Conservation (phyloP, 2,329 filamentous ascomycete species). For the Hymenoscyphus albidus region DNA sequence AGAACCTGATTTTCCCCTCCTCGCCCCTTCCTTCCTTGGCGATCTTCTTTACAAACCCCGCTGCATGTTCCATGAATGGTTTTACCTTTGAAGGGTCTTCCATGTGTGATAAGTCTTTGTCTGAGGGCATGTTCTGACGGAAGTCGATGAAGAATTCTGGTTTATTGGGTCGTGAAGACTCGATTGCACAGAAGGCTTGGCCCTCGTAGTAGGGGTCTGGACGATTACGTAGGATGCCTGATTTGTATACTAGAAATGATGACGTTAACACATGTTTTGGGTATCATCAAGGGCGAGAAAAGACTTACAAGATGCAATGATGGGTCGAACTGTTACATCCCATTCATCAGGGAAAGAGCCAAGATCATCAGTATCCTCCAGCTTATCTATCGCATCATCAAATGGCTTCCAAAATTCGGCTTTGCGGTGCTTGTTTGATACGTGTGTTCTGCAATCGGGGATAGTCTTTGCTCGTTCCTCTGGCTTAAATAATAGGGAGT, state of each 20-base stretch:
- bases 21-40: neutral
- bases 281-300: neutral
- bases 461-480: slow-evolving; percentile 37
- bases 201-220: slow-evolving; percentile 33
- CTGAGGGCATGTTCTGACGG: slow-evolving; percentile 25
- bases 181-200: slow-evolving; percentile 37
- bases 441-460: slow-evolving; percentile 38
- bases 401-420: slow-evolving; percentile 38
- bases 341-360: slow-evolving; percentile 38
- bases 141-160: slow-evolving; percentile 46
- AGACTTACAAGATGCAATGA: slow-evolving; percentile 38
- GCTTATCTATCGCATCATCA: slow-evolving; percentile 30
- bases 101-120: slow-evolving; percentile 30
- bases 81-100: slow-evolving; percentile 36
- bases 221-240: slow-evolving; percentile 41
- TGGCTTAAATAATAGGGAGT: slow-evolving; percentile 40
- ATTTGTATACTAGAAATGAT: slow-evolving; percentile 40
- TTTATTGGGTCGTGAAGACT: slow-evolving; percentile 34
- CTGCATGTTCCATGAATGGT: slow-evolving; percentile 35
- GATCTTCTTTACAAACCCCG: slow-evolving; percentile 29
- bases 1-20: slow-evolving; percentile 37
- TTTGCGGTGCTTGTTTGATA: slow-evolving; percentile 38
- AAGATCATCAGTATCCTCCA: slow-evolving; percentile 30
- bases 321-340: slow-evolving; percentile 40
- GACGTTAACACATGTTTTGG: neutral